phyloP scores from a whole-genome alignment of 202 grass and related monocot genomes.

The Sporobolus alterniflorus region DNA sequence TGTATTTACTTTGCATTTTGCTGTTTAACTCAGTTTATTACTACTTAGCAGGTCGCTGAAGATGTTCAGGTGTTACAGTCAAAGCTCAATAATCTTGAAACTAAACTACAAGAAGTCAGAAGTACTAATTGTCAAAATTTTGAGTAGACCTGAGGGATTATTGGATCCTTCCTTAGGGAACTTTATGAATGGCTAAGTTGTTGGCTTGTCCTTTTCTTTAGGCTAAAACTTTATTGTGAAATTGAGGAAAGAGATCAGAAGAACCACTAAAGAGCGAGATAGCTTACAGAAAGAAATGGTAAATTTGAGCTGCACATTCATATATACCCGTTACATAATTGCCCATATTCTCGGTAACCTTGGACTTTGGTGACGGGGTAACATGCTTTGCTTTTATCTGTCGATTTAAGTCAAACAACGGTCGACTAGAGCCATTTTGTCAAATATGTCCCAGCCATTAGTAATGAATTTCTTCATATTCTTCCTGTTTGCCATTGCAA shows the following conservation, averaged over 20 bases:
- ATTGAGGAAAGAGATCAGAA: slow-evolving; percentile 58
- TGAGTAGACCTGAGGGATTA: not conserved
- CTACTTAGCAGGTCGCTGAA: slow-evolving; percentile 58
- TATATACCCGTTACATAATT: no score
- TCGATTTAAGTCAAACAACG: no score
- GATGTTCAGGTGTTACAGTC: slow-evolving; percentile 65
- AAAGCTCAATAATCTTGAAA: slow-evolving; percentile 69
- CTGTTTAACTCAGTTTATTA: slow-evolving; percentile 34
- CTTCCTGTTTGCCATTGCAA: no score
- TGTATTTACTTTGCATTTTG: not conserved
- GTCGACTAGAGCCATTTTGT: no score
- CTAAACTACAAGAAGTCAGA: slow-evolving; percentile 82
- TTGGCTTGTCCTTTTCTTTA: slow-evolving; percentile 37
- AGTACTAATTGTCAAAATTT: not conserved
- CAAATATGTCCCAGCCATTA: no score
- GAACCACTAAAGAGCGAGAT: slow-evolving; percentile 55
- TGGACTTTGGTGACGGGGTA: no score
- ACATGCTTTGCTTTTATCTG: no score
- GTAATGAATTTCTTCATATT: no score
- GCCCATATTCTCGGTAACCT: no score
- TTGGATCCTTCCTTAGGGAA: not conserved
- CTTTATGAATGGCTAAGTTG: not conserved
- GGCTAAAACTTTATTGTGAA: slow-evolving; percentile 74
- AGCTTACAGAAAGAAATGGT: slow-evolving; percentile 74
- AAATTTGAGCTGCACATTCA: slow-evolving; percentile 19